Evolutionary conservation across 164 flowering plant species (phyloP).

Genomic region (Annona cherimola): DNA sequence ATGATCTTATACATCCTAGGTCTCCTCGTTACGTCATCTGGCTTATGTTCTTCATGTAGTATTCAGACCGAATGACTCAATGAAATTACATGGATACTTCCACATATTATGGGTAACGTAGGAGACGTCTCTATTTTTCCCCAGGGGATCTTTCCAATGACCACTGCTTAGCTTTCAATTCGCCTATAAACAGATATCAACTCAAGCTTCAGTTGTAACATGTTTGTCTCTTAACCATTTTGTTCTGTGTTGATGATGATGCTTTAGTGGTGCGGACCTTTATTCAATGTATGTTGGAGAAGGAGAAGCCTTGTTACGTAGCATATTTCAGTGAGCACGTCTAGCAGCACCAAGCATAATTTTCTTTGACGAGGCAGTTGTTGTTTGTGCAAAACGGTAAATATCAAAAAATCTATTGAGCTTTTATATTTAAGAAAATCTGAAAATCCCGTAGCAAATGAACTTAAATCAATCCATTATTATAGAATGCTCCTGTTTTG

Average conservation of each 20-base stretch:
- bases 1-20: too few species aligned
- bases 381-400: conserved; percentile 73
- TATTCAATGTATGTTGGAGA: conserved; percentile 99
- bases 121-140: not conserved
- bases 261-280: conserved; percentile 84
- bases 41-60: not conserved
- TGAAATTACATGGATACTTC: not conserved
- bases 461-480: too few species aligned
- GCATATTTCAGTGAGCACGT: conserved; percentile 82
- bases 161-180: not conserved
- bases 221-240: too few species aligned
- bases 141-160: too few species aligned
- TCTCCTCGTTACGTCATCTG: too few species aligned
- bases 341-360: conserved; percentile 95
- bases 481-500: too few species aligned
- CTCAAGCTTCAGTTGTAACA: too few species aligned
- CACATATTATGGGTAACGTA: not conserved
- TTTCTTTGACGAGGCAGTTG: conserved; percentile 94
- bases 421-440: too few species aligned
- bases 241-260: not conserved
- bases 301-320: conserved; percentile 89
- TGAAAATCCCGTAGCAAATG: too few species aligned
- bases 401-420: too few species aligned
- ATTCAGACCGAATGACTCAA: not conserved
- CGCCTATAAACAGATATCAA: too few species aligned